Evolutionary conservation across 1,139 yeast species (phyloP), one percentile per base, ranked within the genome.

Genomic region (Suhomyces yuchorum): DNA sequence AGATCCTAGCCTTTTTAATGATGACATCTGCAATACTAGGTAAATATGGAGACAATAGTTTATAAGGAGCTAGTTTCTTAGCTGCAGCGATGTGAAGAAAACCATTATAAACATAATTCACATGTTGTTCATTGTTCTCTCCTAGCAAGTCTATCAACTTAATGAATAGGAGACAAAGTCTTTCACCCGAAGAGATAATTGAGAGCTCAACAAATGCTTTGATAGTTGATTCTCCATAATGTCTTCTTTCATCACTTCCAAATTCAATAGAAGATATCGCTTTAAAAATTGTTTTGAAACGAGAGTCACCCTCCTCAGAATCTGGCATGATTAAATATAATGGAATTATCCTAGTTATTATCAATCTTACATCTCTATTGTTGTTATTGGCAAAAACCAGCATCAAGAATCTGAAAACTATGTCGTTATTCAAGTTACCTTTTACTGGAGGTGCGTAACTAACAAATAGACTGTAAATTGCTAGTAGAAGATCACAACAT

Each of bases 1-100:
- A 73, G 47, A 87, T 70, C n/a, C 73, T 68, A 0, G 84, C 81
- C 44, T 80, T 81, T 52, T 82, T 82, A 1, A 89, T 83, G 14
- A 89, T 73, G 42, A 80, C 76, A 45, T 84, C 79, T 36, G 93
- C 80, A n/a, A 91, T 73, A 43, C 87, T 78, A 1, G 95, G 88
- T 60, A 93, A 76, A 54, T 82, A 87, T 0, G 97, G 96, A 3
- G 90, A 80, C 32, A 91, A 68, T 15, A 93, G 65, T 59, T 87
- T 88, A 70, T 85, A 84, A 0, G 90, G 84, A 1, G 87, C 78
- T 26, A 80, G 62, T 1, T 69, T 62, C 49, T 74, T 72, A 1
- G 73, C 66, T 17, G 66, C 62, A 0, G 85, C 77, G 11, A 84
- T 73, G 20, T 72, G 65, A 18, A 77, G 63, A 18, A 87, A 63